Base-by-base conservation (phyloP, 2,329 filamentous ascomycete genomes). In the Hypoxylon sp. region DNA sequence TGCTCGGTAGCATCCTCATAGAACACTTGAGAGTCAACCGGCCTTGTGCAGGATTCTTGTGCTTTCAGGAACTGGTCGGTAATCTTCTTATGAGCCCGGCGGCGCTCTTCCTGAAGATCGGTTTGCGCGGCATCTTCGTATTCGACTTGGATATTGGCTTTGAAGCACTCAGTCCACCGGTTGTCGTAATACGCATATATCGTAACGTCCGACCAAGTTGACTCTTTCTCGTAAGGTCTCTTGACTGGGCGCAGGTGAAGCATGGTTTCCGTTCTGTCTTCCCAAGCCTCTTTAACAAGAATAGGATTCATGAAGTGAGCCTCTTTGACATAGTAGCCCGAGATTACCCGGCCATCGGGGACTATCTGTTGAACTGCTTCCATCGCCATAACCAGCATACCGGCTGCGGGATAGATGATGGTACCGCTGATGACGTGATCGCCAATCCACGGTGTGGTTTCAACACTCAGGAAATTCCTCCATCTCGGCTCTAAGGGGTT, bases 371-470 rank as follows among this genome's bases (percentile, higher is more conserved):
- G 73, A 1, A 75, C 77, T 0, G 80, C 81, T 61, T 83, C 81
- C 40, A 82, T 72, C 2, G 79, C 80, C 80, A 82, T 82, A 20
- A 77, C 67, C 2, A 82, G 48, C 74, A 79, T 79, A 1, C 78
- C 81, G 0, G 80, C 77, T 0, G 76, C 80, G 1, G 81, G 81
- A n/a, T 77, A 81, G 6, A 82, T 61, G 6, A 79, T 71, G 0
- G 68, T 72, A 7, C 68, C 68, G 50, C 71, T 69, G 44, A 78
- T 59, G 56, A 81, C 74, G 58, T 87, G 84, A 61, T 86, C 82
- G 0, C 75, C 74, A 4, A 86, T 69, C 85, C 85, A 87, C 0
- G 82, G 82, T 1, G 77, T 75, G 3, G 82, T 79, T 8, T 81
- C 75, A 0, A 82, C 59, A 0, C 79, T 77, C 8, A 85, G 76